Percentiles rank a stretch among this genome's conserved stretches.
Conservation (phyloP, 768 basidiomycete genomes). For the Trametes coccinea region DNA sequence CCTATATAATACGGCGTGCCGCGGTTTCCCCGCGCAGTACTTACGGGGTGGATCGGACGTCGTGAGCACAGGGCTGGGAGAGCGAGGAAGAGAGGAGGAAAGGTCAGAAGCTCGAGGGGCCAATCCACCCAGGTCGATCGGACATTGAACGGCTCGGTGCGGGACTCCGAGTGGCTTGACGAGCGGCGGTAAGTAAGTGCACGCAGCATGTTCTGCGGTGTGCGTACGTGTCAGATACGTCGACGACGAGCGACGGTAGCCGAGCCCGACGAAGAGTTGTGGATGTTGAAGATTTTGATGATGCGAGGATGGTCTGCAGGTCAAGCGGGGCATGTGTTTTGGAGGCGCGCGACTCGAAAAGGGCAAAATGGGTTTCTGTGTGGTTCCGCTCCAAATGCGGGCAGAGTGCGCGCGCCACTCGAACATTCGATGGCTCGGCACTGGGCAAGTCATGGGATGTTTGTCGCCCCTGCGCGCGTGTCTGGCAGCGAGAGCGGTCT, state of each 20-base stretch:
- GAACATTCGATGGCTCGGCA: neutral
- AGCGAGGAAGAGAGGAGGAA: no score
- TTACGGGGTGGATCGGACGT: no score
- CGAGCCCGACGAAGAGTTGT: constrained; percentile 4
- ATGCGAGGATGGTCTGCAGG: constrained; percentile 1
- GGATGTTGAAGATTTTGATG: neutral
- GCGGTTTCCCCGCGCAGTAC: neutral
- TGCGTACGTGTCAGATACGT: neutral
- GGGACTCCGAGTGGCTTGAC: neutral
- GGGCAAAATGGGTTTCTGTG: neutral
- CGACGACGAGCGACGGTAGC: neutral
- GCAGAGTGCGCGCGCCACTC: neutral
- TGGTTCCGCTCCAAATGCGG: neutral
- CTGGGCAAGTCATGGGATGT: constrained; percentile 1
- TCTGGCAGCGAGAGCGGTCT: neutral
- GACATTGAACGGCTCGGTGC: constrained; percentile 15
- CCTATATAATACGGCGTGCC: neutral
- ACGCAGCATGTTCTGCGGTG: neutral
- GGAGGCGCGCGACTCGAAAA: neutral
- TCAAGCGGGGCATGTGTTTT: constrained; percentile 3
- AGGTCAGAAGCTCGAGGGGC: no score
- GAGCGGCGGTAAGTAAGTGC: neutral
- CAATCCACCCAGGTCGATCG: neutral
- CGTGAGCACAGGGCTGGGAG: no score
- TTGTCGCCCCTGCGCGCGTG: neutral